A percentile compares a stretch with the other conserved stretches of the same genome.
Conservation (phyloP, 2,329 filamentous ascomycete species). For the Colletotrichum sp. region DNA sequence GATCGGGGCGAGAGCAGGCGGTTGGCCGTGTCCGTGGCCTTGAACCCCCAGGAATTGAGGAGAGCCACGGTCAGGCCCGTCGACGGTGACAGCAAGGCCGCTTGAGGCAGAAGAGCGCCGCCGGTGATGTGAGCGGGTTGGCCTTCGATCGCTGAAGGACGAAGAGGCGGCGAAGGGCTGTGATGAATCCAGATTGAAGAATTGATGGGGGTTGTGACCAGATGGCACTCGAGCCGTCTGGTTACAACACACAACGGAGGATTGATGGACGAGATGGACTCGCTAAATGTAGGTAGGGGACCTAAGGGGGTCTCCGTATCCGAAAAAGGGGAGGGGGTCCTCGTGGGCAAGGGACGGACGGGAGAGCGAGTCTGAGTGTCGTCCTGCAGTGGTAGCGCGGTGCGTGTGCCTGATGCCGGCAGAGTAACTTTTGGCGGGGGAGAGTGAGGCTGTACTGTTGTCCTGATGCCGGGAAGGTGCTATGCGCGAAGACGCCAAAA, state of each 20-base stretch:
- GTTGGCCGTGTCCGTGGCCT: slow-evolving; percentile 44
- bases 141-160: slow-evolving; percentile 30
- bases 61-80: slow-evolving; percentile 32
- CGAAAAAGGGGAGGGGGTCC: slow-evolving; percentile 11
- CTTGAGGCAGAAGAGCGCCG: slow-evolving; percentile 33
- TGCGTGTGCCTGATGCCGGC: not conserved
- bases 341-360: not conserved
- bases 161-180: slow-evolving; percentile 22
- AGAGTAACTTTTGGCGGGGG: not conserved
- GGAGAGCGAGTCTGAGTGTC: not conserved
- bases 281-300: slow-evolving; percentile 10
- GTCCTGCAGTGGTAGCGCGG: not conserved
- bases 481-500: not conserved
- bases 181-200: slow-evolving; percentile 24
- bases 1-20: slow-evolving; percentile 55
- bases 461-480: not conserved
- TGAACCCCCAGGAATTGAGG: slow-evolving; percentile 43
- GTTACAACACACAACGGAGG: slow-evolving; percentile 10
- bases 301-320: slow-evolving; percentile 16
- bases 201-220: slow-evolving; percentile 22
- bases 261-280: slow-evolving; percentile 9
- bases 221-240: slow-evolving; percentile 23
- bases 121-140: slow-evolving; percentile 33
- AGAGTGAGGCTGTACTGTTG: slow-evolving; percentile 13
- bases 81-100: slow-evolving; percentile 36